Evolutionary conservation across 1,139 yeast genomes (phyloP).

Genomic region (Zygoascus hellenicus): DNA sequence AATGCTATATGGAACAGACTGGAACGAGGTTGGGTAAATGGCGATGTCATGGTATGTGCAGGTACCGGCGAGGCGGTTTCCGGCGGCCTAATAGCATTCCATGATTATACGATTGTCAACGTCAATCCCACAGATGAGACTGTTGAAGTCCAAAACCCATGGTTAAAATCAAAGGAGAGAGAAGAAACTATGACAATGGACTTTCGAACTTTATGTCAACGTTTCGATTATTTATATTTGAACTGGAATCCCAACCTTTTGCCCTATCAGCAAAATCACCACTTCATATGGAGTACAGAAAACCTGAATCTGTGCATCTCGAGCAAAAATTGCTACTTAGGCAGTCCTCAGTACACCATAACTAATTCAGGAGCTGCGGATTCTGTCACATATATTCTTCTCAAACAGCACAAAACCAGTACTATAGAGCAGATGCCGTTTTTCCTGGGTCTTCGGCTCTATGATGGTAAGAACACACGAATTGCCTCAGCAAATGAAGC

Average conservation of each 20-base stretch:
- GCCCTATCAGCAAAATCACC: constrained; percentile 27
- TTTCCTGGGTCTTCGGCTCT: constrained; percentile 24
- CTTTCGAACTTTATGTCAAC: constrained; percentile 36
- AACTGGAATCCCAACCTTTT: constrained; percentile 57
- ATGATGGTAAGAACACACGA: constrained; percentile 21
- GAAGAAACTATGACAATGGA: constrained; percentile 31
- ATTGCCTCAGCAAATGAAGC: constrained; percentile 4
- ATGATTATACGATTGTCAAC: constrained; percentile 59
- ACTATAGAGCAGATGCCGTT: constrained; percentile 15
- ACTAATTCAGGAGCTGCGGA: constrained; percentile 32
- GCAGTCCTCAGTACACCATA: constrained; percentile 48
- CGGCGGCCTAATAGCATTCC: constrained; percentile 48
- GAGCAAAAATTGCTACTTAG: constrained; percentile 25
- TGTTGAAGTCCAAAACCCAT: constrained; percentile 49
- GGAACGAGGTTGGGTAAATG: constrained; percentile 30
- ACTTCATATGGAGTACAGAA: constrained; percentile 33
- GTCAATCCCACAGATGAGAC: constrained; percentile 28
- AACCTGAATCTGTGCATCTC: constrained; percentile 10
- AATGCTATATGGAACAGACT: constrained; percentile 37
- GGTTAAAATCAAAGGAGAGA: constrained; percentile 29
- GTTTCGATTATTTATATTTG: constrained; percentile 54
- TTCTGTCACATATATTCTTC: constrained; percentile 45
- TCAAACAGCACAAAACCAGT: constrained; percentile 35
- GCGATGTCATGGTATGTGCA: constrained; percentile 49
- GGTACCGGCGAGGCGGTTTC: constrained; percentile 58